Evolutionary conservation across 768 basidiomycete genomes (phyloP).

Genomic region (Tylopilus rubrobrunneus): DNA sequence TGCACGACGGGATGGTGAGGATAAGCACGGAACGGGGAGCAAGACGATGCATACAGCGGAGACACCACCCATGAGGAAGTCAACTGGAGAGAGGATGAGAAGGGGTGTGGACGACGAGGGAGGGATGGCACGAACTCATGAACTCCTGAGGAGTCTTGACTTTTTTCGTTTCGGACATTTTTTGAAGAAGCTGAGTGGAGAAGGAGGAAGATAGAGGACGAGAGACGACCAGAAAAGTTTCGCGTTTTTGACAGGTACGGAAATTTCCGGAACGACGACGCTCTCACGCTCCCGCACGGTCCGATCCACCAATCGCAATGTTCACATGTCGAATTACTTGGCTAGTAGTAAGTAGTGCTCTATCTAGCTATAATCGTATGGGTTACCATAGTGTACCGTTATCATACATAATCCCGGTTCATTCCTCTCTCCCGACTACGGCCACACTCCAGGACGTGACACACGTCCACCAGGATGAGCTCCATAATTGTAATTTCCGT

Average conservation of each 20-base stretch:
- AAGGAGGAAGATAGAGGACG: constrained; percentile 42
- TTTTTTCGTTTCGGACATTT: constrained; percentile 84
- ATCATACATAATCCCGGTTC: constrained; percentile 14
- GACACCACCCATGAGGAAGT: constrained; percentile 97
- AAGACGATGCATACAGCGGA: constrained; percentile 61
- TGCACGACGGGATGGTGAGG: constrained; percentile 33
- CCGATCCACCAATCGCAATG: constrained; percentile 8
- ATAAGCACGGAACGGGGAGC: background rate
- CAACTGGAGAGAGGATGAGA: constrained; percentile 46
- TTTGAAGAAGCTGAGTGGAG: constrained; percentile 45
- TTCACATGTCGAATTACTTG: constrained; percentile 5
- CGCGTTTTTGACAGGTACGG: constrained; percentile 37
- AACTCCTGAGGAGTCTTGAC: constrained; percentile 91
- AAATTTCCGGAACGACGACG: constrained; percentile 24
- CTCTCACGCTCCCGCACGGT: constrained; percentile 27
- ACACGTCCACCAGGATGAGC: constrained; percentile 19
- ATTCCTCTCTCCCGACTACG: constrained; percentile 14
- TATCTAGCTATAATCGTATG: constrained; percentile 3
- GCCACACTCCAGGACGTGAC: constrained; percentile 27
- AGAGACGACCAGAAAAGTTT: constrained; percentile 48
- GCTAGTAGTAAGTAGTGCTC: constrained; percentile 4
- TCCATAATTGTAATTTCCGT: constrained; percentile 21
- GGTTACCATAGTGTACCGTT: constrained; percentile 9
- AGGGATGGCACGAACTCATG: constrained; percentile 46
- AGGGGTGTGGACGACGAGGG: background rate